Conservation (phyloP, 1,284 basidiomycete genomes). For the Ceratobasidium sp. region DNA sequence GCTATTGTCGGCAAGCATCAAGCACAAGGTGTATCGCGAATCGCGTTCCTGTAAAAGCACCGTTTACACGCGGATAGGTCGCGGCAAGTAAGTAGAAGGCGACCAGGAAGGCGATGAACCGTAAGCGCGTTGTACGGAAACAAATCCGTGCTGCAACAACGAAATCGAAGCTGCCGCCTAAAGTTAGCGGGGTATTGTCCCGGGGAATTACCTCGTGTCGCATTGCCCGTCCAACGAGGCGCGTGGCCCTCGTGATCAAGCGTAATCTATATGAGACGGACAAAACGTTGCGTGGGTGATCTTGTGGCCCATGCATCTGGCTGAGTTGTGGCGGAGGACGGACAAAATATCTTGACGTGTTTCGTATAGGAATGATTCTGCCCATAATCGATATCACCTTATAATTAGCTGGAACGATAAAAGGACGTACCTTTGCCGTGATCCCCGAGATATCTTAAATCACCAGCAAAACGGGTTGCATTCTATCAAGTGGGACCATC, state of each 20-base stretch:
- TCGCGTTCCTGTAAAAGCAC: conserved; percentile 14
- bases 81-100: background rate
- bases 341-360: no score
- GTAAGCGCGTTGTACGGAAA: conserved; percentile 32
- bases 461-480: no score
- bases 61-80: conserved; percentile 28
- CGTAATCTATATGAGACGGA: background rate
- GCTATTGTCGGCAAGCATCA: conserved; percentile 17
- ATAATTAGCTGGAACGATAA: no score
- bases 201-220: conserved; percentile 10
- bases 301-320: no score
- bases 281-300: background rate
- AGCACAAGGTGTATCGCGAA: conserved; percentile 13
- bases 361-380: no score
- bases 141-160: conserved; percentile 2
- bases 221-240: background rate
- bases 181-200: conserved; percentile 12
- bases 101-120: background rate
- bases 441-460: no score
- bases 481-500: no score
- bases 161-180: conserved; percentile 40
- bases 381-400: no score
- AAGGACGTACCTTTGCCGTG: no score
- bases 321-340: no score
- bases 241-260: background rate